A percentile compares a stretch with the other conserved stretches of the same genome.
Conservation (phyloP, 192 early-diverging fungal species). For the Backusella sp. region DNA sequence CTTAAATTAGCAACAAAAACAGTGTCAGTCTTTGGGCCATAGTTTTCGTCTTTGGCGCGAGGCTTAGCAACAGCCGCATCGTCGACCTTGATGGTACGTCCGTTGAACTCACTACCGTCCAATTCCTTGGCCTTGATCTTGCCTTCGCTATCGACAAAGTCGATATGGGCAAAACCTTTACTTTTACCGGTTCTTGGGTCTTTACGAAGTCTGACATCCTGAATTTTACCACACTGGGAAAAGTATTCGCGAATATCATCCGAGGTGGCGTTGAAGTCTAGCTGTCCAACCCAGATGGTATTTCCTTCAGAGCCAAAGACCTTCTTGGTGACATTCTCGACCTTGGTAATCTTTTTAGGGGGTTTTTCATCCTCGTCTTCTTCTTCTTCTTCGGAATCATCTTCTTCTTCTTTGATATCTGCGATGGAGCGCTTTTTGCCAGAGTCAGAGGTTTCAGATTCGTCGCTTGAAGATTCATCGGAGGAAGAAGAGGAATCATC, state of each 20-base stretch:
- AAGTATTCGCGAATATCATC: constrained; percentile 64
- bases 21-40: constrained; percentile 55
- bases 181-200: constrained; percentile 67
- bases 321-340: constrained; percentile 26
- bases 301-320: constrained; percentile 27
- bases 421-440: neutral
- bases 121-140: constrained; percentile 68
- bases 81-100: constrained; percentile 82
- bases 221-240: constrained; percentile 67
- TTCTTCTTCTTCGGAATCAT: constrained; percentile 15
- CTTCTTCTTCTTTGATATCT: neutral
- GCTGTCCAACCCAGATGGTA: constrained; percentile 70
- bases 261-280: constrained; percentile 69
- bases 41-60: constrained; percentile 14
- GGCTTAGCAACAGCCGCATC: constrained; percentile 52
- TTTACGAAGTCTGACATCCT: constrained; percentile 57
- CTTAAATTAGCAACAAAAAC: constrained; percentile 83
- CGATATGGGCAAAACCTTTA: constrained; percentile 91
- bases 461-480: constrained; percentile 8
- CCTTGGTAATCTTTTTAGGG: constrained; percentile 56
- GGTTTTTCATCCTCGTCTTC: constrained; percentile 36
- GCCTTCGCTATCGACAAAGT: constrained; percentile 67
- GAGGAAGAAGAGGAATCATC: neutral
- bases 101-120: constrained; percentile 75
- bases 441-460: neutral